Percentiles rank a stretch among this genome's conserved stretches.
Conservation (phyloP, 2,329 filamentous ascomycete species). For the Cryoendolithus antarcticus region DNA sequence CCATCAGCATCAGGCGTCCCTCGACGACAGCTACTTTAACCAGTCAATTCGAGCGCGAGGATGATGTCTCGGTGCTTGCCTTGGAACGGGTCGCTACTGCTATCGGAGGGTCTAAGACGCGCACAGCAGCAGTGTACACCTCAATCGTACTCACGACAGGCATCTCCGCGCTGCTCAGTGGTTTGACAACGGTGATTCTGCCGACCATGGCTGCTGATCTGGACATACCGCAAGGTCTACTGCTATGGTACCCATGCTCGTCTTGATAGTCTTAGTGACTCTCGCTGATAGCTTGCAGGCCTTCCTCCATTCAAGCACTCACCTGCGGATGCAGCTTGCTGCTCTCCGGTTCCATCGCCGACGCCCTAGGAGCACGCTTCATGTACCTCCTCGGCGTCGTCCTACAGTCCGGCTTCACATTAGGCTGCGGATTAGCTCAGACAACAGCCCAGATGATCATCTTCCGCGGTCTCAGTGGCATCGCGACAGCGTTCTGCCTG, state of each 20-base stretch:
- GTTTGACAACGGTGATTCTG: slow-evolving; percentile 31
- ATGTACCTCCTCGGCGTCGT: slow-evolving; percentile 37
- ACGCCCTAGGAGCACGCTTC: slow-evolving; percentile 35
- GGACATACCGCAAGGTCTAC: slow-evolving; percentile 13
- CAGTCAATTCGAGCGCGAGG: neutral
- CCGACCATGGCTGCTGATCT: slow-evolving; percentile 30
- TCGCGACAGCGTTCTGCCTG: slow-evolving; percentile 23
- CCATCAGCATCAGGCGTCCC: slow-evolving; percentile 3
- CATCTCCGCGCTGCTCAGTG: slow-evolving; percentile 19
- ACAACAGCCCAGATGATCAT: slow-evolving; percentile 14
- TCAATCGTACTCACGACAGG: slow-evolving; percentile 17
- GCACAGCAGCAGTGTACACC: slow-evolving; percentile 14
- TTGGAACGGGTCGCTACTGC: slow-evolving; percentile 3
- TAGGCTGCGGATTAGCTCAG: slow-evolving; percentile 31
- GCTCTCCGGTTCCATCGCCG: slow-evolving; percentile 38
- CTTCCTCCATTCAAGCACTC: slow-evolving; percentile 21
- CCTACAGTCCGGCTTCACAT: slow-evolving; percentile 30
- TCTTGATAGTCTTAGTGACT: too few species aligned
- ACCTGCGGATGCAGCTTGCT: slow-evolving; percentile 39
- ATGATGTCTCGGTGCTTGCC: slow-evolving; percentile 1
- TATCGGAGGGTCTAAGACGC: slow-evolving; percentile 6
- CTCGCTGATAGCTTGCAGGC: slow-evolving; percentile 9
- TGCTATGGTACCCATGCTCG: slow-evolving; percentile 13
- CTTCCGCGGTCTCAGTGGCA: slow-evolving; percentile 14
- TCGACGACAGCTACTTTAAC: neutral